These are phyloP conservation scores for Pseudocercospora crystallina DNA, from an alignment of 2,329 filamentous ascomycete species.

Conservation along the genomic window DNA sequence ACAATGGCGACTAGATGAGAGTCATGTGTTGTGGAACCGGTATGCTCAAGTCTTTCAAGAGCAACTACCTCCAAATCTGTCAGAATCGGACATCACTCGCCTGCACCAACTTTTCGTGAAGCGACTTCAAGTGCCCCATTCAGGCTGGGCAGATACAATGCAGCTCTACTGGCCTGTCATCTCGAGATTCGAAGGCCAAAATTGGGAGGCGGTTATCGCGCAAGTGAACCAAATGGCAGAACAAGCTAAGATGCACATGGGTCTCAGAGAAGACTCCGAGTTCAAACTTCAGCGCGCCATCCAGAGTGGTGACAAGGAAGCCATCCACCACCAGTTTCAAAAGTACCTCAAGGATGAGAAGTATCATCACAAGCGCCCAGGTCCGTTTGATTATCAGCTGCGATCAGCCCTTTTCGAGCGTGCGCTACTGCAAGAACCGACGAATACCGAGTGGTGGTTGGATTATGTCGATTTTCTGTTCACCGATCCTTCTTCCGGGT, in stretches of 20 bases:
- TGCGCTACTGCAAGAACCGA: constrained; percentile 70
- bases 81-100: constrained; percentile 59
- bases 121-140: constrained; percentile 70
- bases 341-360: constrained; percentile 85
- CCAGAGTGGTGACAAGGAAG: constrained; percentile 56
- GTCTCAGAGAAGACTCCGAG: constrained; percentile 62
- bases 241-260: constrained; percentile 63
- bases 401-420: constrained; percentile 71
- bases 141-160: constrained; percentile 72
- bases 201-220: constrained; percentile 73
- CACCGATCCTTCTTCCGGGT: constrained; percentile 40
- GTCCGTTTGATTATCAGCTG: constrained; percentile 52
- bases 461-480: constrained; percentile 76
- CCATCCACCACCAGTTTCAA: constrained; percentile 54
- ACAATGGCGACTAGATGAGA: constrained; percentile 72
- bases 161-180: constrained; percentile 74
- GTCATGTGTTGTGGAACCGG: constrained; percentile 75
- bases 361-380: constrained; percentile 54
- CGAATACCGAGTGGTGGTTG: constrained; percentile 75
- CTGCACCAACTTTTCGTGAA: constrained; percentile 69
- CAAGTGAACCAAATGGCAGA: constrained; percentile 63
- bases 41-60: constrained; percentile 69
- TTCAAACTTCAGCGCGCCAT: constrained; percentile 61
- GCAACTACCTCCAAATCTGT: constrained; percentile 59
- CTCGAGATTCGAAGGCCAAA: constrained; percentile 62